Conservation (phyloP, 805 yeast genomes). For the Yueomyces sp. region DNA sequence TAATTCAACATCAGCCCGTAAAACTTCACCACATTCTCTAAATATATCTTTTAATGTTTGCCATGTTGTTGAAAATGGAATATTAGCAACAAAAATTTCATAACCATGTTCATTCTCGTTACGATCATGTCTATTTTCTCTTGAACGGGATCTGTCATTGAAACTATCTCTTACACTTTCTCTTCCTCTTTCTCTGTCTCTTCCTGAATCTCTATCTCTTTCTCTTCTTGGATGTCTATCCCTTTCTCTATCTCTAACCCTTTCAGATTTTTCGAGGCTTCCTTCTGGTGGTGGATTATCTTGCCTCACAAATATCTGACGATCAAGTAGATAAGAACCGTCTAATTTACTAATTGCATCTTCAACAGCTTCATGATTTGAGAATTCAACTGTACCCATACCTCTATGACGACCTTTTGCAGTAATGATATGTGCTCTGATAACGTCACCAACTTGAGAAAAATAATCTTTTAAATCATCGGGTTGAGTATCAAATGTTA, state of each 20-base stretch:
- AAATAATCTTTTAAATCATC: conserved; percentile 48
- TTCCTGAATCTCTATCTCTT: neutral
- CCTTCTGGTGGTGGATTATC: conserved; percentile 70
- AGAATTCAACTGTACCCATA: conserved; percentile 83
- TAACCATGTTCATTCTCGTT: conserved; percentile 5
- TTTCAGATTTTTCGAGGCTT: conserved; percentile 39
- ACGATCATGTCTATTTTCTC: neutral
- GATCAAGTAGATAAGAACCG: conserved; percentile 50
- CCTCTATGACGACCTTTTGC: conserved; percentile 74
- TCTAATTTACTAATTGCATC: conserved; percentile 60
- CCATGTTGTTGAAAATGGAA: conserved; percentile 77
- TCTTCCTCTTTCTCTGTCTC: neutral
- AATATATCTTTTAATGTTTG: conserved; percentile 76
- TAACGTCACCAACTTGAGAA: conserved; percentile 47
- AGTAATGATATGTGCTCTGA: conserved; percentile 72
- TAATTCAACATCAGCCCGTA: conserved; percentile 64
- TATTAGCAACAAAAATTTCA: conserved; percentile 66
- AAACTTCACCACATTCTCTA: conserved; percentile 62
- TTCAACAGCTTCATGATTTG: conserved; percentile 47
- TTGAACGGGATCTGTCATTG: neutral
- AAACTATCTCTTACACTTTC: neutral
- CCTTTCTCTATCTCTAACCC: conserved; percentile 7
- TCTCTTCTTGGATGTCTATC: conserved; percentile 3
- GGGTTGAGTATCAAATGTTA: conserved; percentile 52
- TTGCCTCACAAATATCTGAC: conserved; percentile 80